Base-by-base conservation (phyloP, 179 eudicot species). In the Amaranthus tricolor region DNA sequence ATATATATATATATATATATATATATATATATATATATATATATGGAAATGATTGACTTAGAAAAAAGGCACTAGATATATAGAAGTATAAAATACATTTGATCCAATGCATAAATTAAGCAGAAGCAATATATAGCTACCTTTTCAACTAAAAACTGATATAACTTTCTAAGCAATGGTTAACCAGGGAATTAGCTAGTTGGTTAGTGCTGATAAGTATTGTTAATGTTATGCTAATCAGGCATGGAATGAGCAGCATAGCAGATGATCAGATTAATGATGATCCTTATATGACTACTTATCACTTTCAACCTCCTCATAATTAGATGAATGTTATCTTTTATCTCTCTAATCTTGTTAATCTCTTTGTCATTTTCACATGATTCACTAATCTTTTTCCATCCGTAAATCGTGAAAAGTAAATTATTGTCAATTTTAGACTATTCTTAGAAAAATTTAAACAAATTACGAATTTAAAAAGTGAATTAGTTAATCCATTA, bases 261-360 rank as follows among this genome's bases (percentile, higher is more conserved):
- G 12, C 49, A 14, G 65, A 59, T n/a, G 53, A 17, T 70, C 7
- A 62, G 15, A 6, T 31, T 43, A 16, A 71, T 54, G 60, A 74
- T 15, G 82, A 76, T 67, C 83, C 83, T 49, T 80, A 75, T 43
- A 76, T 82, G 72, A 82, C 85, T 13, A 82, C 79, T 13, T 86
- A 31, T 64, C 89, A 86, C 75, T 86, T 86, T 72, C 89, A 86
- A 20, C 89, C 89, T 13, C 70, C 78, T 44, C 62, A 64, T 12
- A 72, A 86, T 40, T 86, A 87, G 89, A 84, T 86, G 81, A 86
- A 86, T 68, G 89, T 87, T 84, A 82, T 49, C 57, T 31, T 50
- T 7, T 59, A 16, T 58, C 11, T 57, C 7, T 19, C 20, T 48
- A 9, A 20, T 0, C 12, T 13, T 0, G 51, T 43, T 10, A 20